Base-by-base conservation (phyloP, 768 basidiomycete species). In the Trametes villosa region DNA sequence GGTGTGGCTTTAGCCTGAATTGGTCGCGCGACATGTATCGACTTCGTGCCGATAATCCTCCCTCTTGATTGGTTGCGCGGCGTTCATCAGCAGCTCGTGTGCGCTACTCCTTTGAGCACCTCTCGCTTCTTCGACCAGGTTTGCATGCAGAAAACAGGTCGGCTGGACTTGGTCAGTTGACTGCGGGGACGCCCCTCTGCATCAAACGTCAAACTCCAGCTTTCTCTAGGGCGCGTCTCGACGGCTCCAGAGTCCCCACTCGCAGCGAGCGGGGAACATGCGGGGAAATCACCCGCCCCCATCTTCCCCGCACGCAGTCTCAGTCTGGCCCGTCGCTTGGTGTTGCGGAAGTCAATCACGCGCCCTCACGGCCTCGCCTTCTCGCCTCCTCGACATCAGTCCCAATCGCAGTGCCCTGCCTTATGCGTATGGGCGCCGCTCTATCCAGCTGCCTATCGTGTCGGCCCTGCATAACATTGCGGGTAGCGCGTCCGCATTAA, bases 381-480 rank as follows among this genome's bases (percentile, higher is more conserved):
- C 55, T 47, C 33, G 17, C 1, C 46, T 5, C 55, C 34, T 57
- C 46, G 55, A 18, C 5, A 48, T 57, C 55, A 57, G 29, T 31
- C 8, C 26, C 9, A 8, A 31, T 11, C 5, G 17, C 27, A 9
- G 31, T 27, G 33, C 17, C 22, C 33, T 8, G 17, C 27, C 17
- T 29, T n/a, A 36, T 4, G n/a, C n/a, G n/a, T 36, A 24, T 36
- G 45, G 46, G 46, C 26, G 33, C 13, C 34, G 46, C 6, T 22
- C 46, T 48, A 48, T 57, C 26, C 17, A 29, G 36, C 11, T 57
- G 55, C 55, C 55, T 48, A 57, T 57, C 45, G 5, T 9, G 55
- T 33, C 46, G 17, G 9, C 5, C 9, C 5, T 18, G 34, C 17
- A 34, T 34, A 17, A 48, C 0, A 12, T 29, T 29, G 8, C 34